Conservation (phyloP, 257 asterid genomes). For the Asclepias syriaca region DNA sequence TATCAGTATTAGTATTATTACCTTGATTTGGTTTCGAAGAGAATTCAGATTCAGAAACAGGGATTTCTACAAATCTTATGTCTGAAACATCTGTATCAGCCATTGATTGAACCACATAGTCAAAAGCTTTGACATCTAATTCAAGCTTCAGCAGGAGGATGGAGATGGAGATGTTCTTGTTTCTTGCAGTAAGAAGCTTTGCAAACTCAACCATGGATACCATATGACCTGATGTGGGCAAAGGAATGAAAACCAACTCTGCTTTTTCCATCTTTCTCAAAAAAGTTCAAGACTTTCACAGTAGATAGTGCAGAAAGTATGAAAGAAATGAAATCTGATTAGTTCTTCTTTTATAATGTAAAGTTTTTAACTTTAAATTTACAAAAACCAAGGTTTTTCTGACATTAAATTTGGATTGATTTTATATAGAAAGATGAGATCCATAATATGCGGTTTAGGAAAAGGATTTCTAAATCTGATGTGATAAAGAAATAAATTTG, state of each 20-base stretch:
- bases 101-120: slow-evolving; percentile 14
- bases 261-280: not conserved
- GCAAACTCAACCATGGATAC: slow-evolving; percentile 48
- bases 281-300: not conserved
- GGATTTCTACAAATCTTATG: slow-evolving; percentile 7
- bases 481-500: no score
- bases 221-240: slow-evolving; percentile 52
- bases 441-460: not conserved
- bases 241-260: slow-evolving; percentile 51
- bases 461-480: not conserved
- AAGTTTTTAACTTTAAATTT: no score
- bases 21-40: slow-evolving; percentile 1
- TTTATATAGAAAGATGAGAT: not conserved
- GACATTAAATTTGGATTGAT: no score
- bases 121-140: slow-evolving; percentile 24
- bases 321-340: no score
- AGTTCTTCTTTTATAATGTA: no score
- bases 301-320: no score
- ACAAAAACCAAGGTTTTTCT: no score
- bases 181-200: slow-evolving; percentile 43
- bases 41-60: not conserved
- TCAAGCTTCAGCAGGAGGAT: slow-evolving; percentile 32
- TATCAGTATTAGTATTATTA: not conserved
- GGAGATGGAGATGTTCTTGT: slow-evolving; percentile 40
- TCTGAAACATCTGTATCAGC: slow-evolving; percentile 14